These are phyloP conservation scores for Curvularia hawaiiensis DNA, from an alignment of 2,329 filamentous ascomycete species.

Conservation along the genomic window DNA sequence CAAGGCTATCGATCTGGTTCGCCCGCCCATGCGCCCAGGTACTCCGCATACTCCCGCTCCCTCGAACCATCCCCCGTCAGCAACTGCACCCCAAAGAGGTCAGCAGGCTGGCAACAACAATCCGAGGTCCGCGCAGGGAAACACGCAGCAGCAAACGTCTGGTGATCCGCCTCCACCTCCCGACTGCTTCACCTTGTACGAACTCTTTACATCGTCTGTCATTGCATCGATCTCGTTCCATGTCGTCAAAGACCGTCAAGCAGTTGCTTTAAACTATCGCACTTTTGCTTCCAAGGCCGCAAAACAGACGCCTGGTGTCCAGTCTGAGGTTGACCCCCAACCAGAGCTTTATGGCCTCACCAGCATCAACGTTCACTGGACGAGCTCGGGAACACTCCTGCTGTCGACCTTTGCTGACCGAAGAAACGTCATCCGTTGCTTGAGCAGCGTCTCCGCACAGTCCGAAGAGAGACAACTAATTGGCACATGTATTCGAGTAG, in stretches of 20 bases:
- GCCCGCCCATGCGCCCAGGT: constrained; percentile 32
- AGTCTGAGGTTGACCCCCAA: constrained; percentile 7
- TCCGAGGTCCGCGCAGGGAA: constrained; percentile 25
- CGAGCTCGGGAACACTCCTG: constrained; percentile 43
- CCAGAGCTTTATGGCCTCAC: constrained; percentile 32
- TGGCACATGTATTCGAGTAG: constrained; percentile 41
- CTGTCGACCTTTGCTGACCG: constrained; percentile 36
- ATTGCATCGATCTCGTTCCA: constrained; percentile 43
- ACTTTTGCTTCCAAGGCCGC: constrained; percentile 40
- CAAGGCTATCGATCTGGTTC: constrained; percentile 43
- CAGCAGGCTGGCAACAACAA: constrained; percentile 25
- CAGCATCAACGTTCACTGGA: constrained; percentile 41
- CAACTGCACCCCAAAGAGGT: constrained; percentile 27
- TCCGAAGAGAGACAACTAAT: constrained; percentile 26
- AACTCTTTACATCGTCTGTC: constrained; percentile 46
- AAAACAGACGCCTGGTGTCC: constrained; percentile 13
- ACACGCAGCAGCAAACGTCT: constrained; percentile 17
- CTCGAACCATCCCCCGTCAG: constrained; percentile 27
- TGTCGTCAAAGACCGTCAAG: constrained; percentile 39
- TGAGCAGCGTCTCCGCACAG: constrained; percentile 21
- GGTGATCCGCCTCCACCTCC: constrained; percentile 29
- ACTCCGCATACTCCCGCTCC: constrained; percentile 26
- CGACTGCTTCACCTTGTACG: constrained; percentile 44
- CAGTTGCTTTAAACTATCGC: constrained; percentile 45
- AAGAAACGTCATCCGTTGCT: constrained; percentile 30